These are phyloP conservation scores for Gracilariopsis chorda DNA, from an alignment of 23 red algal species.

Conservation along the genomic window DNA sequence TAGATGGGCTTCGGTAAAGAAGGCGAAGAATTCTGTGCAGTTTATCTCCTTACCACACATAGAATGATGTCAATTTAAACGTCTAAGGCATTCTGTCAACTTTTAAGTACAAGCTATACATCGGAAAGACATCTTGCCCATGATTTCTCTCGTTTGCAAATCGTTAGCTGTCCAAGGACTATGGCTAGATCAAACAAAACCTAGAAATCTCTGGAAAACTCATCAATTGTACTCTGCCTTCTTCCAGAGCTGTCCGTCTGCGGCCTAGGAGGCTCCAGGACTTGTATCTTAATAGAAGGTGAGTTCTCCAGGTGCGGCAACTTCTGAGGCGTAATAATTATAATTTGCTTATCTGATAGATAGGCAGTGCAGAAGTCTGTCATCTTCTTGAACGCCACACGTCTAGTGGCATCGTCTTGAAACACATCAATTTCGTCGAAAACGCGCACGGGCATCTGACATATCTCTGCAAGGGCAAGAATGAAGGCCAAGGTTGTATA, in stretches of 20 bases:
- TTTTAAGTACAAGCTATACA: too few species aligned
- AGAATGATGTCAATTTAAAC: too few species aligned
- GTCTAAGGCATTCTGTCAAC: too few species aligned
- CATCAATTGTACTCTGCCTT: conserved; percentile 16
- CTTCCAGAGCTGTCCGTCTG: conserved; percentile 3
- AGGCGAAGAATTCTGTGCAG: conserved; percentile 54
- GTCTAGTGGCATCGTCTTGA: conserved; percentile 88
- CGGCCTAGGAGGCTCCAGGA: conserved; percentile 14
- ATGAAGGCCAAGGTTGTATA: conserved; percentile 90
- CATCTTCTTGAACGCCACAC: conserved; percentile 77
- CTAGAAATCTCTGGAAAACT: not conserved
- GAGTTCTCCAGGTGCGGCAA: conserved; percentile 42
- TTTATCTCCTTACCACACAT: conserved; percentile 35
- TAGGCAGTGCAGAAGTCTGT: conserved; percentile 59
- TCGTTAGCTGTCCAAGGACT: too few species aligned
- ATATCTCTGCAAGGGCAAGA: conserved; percentile 87
- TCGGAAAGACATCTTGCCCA: too few species aligned
- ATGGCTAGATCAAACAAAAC: too few species aligned
- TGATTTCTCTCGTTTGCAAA: too few species aligned
- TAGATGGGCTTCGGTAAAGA: conserved; percentile 60
- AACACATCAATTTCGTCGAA: conserved; percentile 99
- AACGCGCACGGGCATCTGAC: conserved; percentile 84
- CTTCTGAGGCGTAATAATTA: conserved; percentile 88
- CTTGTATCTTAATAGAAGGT: conserved; percentile 21
- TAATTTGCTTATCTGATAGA: conserved; percentile 74